Evolutionary conservation across 352 stramenopile species (phyloP).

Genomic region (Phytophthora constricta): DNA sequence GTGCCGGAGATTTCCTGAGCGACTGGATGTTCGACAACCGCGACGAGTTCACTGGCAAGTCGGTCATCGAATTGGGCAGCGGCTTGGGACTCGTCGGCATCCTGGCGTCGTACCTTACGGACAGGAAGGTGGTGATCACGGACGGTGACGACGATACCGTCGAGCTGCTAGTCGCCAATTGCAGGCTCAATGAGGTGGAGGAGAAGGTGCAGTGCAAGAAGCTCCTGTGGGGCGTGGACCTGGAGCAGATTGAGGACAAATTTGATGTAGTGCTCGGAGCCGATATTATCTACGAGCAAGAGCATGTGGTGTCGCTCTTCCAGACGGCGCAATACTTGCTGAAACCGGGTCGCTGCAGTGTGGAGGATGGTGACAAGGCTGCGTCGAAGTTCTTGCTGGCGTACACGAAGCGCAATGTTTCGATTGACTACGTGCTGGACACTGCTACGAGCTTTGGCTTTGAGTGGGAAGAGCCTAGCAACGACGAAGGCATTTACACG

Average conservation of each 20-base stretch:
- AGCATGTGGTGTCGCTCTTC: constrained; percentile 62
- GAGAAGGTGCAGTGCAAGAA: constrained; percentile 49
- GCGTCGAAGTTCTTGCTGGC: constrained; percentile 58
- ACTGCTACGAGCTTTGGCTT: constrained; percentile 65
- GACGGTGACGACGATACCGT: constrained; percentile 66
- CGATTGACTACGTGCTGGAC: constrained; percentile 67
- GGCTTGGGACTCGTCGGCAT: constrained; percentile 67
- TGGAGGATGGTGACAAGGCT: constrained; percentile 25
- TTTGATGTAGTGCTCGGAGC: constrained; percentile 64
- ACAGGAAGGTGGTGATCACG: constrained; percentile 60
- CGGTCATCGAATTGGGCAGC: constrained; percentile 61
- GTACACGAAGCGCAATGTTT: constrained; percentile 75
- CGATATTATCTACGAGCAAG: constrained; percentile 74
- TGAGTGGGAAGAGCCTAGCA: constrained; percentile 56
- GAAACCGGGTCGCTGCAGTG: constrained; percentile 26
- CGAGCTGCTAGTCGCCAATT: constrained; percentile 55
- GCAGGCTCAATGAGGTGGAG: constrained; percentile 57
- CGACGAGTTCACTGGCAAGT: constrained; percentile 39
- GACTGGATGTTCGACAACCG: constrained; percentile 62
- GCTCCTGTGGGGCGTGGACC: constrained; percentile 53
- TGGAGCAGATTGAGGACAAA: constrained; percentile 49
- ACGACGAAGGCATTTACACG: constrained; percentile 66
- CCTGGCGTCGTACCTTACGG: constrained; percentile 61
- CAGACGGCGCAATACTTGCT: constrained; percentile 56
- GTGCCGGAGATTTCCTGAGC: constrained; percentile 63